A percentile compares a stretch with the other conserved stretches of the same genome.
phyloP scores from a whole-genome alignment of 768 basidiomycete genomes.

The Boletus pseudo-olivaceus region DNA sequence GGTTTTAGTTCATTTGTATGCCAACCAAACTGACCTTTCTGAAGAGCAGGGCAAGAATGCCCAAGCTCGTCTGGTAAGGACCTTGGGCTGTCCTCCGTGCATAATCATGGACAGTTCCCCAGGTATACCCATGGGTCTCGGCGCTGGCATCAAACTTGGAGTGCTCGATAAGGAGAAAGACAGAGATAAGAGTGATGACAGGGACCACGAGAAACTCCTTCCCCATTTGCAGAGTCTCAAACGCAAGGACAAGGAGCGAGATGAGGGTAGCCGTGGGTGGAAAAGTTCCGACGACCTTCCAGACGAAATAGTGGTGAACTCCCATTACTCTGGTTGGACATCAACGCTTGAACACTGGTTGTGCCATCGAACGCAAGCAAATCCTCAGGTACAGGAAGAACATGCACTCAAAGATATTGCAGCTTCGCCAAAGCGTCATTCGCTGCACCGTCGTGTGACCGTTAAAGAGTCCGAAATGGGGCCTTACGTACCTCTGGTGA shows the following conservation, averaged over 20 bases:
- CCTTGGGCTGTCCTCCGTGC: neutral
- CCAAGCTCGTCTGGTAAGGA: conserved; percentile 66
- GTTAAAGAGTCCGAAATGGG: conserved; percentile 51
- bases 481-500: conserved; percentile 80
- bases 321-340: conserved; percentile 60
- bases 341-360: conserved; percentile 74
- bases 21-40: conserved; percentile 20
- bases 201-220: conserved; percentile 31
- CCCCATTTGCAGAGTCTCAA: conserved; percentile 27
- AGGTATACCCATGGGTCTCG: conserved; percentile 78
- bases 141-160: conserved; percentile 72
- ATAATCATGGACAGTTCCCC: conserved; percentile 1
- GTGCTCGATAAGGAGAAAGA: conserved; percentile 45
- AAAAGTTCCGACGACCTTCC: conserved; percentile 35
- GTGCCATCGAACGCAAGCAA: conserved; percentile 38
- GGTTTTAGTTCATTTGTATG: neutral
- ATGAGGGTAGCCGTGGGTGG: conserved; percentile 31
- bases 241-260: conserved; percentile 39
- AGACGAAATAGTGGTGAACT: conserved; percentile 31
- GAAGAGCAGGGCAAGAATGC: conserved; percentile 73
- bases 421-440: conserved; percentile 42
- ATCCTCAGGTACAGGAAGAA: conserved; percentile 14
- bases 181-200: conserved; percentile 31
- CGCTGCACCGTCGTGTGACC: conserved; percentile 39
- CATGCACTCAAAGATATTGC: conserved; percentile 31